Conservation (phyloP, 2,329 filamentous ascomycete genomes). For the Chaetomium olivaceum region DNA sequence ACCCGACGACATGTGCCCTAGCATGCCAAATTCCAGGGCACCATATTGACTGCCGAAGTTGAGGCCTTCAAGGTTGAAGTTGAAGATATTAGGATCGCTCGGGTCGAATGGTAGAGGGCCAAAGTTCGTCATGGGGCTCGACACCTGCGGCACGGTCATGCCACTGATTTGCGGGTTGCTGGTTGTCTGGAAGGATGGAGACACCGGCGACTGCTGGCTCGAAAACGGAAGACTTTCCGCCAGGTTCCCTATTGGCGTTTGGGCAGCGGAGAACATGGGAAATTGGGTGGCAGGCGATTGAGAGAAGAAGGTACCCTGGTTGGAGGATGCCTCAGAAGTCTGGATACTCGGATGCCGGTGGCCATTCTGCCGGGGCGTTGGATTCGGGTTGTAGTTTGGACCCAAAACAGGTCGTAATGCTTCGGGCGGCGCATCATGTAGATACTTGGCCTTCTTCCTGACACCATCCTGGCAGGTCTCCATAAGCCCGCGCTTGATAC, state of each 20-base stretch:
- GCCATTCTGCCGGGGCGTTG: conserved; percentile 48
- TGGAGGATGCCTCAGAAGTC: conserved; percentile 49
- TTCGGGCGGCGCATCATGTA: conserved; percentile 91
- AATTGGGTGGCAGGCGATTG: conserved; percentile 50
- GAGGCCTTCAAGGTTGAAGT: conserved; percentile 90
- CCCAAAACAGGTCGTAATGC: conserved; percentile 84
- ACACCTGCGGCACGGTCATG: conserved; percentile 52
- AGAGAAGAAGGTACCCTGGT: conserved; percentile 48
- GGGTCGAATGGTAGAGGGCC: conserved; percentile 74
- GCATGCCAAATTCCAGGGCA: conserved; percentile 91
- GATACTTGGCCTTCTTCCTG: conserved; percentile 98
- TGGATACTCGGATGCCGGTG: conserved; percentile 51
- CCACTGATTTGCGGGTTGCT: conserved; percentile 49
- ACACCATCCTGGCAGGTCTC: conserved; percentile 94
- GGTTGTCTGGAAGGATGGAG: conserved; percentile 67
- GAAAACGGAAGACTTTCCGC: conserved; percentile 58
- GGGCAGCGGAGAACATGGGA: conserved; percentile 52
- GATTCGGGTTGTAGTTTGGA: conserved; percentile 64
- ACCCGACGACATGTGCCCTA: conserved; percentile 93
- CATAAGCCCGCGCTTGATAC: conserved; percentile 88
- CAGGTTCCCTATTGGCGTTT: conserved; percentile 48
- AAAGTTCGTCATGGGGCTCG: conserved; percentile 53
- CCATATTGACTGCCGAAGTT: conserved; percentile 97
- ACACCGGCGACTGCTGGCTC: conserved; percentile 70
- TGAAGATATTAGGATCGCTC: conserved; percentile 89